Percentiles rank a stretch among this genome's conserved stretches.
These are phyloP conservation scores for Boletus rex-veris DNA, from an alignment of 768 basidiomycete species.

Conservation along the genomic window DNA sequence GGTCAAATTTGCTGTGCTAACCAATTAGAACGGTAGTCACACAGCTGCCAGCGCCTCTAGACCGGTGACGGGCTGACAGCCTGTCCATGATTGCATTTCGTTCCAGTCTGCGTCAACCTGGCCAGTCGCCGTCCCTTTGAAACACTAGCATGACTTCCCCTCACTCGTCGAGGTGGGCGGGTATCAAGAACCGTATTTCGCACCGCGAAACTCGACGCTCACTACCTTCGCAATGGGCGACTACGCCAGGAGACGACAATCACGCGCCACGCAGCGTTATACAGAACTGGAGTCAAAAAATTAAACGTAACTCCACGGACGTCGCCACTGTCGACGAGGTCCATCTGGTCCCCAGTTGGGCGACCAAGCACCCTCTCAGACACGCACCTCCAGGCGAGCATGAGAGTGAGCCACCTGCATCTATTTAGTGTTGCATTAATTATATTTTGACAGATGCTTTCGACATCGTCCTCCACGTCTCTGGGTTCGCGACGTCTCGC, in stretches of 20 bases:
- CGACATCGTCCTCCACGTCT: conserved; percentile 68
- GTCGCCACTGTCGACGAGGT: conserved; percentile 42
- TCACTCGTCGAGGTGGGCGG: conserved; percentile 32
- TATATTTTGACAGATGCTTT: conserved; percentile 45
- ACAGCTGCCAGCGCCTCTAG: too few species aligned
- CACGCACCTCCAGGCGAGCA: conserved; percentile 14
- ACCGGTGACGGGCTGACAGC: not conserved
- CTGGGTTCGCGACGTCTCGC: conserved; percentile 69
- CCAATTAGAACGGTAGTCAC: too few species aligned
- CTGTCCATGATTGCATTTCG: conserved; percentile 8
- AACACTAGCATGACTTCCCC: conserved; percentile 23
- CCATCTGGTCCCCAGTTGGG: conserved; percentile 80
- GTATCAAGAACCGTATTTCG: conserved; percentile 50
- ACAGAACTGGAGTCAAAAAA: conserved; percentile 57
- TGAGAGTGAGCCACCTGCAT: conserved; percentile 22
- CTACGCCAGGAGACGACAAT: conserved; percentile 19
- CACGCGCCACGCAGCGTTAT: conserved; percentile 19
- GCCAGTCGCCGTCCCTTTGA: not conserved
- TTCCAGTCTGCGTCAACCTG: conserved; percentile 3
- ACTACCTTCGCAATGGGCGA: conserved; percentile 15
- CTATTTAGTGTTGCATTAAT: not conserved
- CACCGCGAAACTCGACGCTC: conserved; percentile 39
- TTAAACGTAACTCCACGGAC: conserved; percentile 31
- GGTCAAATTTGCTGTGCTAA: too few species aligned
- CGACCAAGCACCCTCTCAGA: conserved; percentile 47